Evolutionary conservation across 495 filamentous ascomycete genomes (phyloP).

Genomic region (Aspergillus campestris): DNA sequence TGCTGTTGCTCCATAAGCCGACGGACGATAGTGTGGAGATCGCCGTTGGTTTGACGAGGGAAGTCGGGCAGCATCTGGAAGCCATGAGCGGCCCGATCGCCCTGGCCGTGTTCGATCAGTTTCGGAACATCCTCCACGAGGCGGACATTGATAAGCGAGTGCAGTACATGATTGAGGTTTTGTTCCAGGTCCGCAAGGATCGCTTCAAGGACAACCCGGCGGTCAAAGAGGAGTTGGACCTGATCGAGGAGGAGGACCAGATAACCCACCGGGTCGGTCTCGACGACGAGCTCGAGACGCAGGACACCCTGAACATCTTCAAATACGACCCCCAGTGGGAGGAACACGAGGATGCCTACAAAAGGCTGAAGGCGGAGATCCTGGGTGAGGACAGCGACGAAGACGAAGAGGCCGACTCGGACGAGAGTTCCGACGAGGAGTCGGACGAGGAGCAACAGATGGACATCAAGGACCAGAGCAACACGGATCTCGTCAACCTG

Average conservation of each 20-base stretch:
- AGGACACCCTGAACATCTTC: conserved; percentile 89
- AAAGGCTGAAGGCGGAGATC: conserved; percentile 84
- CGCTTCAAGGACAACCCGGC: conserved; percentile 90
- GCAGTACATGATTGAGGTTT: conserved; percentile 97
- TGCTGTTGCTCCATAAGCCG: conserved; percentile 83
- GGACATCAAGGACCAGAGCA: conserved; percentile 97
- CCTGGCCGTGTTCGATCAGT: conserved; percentile 87
- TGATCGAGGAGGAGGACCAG: conserved; percentile 95
- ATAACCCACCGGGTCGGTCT: conserved; percentile 79
- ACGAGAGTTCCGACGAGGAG: conserved; percentile 72
- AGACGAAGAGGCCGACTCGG: conserved; percentile 60
- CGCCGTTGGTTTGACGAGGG: conserved; percentile 80
- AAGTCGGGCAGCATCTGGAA: conserved; percentile 88
- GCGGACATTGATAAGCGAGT: conserved; percentile 92
- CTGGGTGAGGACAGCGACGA: conserved; percentile 83
- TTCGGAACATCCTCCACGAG: conserved; percentile 89
- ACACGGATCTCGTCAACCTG: conserved; percentile 88
- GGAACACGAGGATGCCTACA: conserved; percentile 84
- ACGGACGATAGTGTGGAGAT: conserved; percentile 98
- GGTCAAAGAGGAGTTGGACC: conserved; percentile 84
- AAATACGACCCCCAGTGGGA: conserved; percentile 88
- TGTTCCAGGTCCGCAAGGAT: conserved; percentile 95
- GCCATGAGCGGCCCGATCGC: conserved; percentile 85
- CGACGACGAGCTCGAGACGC: conserved; percentile 71
- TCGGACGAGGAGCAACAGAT: conserved; percentile 66